Evolutionary conservation across 768 basidiomycete genomes (phyloP), one percentile per base, ranked within the genome.

Genomic region (Melanogaster broomeanus): DNA sequence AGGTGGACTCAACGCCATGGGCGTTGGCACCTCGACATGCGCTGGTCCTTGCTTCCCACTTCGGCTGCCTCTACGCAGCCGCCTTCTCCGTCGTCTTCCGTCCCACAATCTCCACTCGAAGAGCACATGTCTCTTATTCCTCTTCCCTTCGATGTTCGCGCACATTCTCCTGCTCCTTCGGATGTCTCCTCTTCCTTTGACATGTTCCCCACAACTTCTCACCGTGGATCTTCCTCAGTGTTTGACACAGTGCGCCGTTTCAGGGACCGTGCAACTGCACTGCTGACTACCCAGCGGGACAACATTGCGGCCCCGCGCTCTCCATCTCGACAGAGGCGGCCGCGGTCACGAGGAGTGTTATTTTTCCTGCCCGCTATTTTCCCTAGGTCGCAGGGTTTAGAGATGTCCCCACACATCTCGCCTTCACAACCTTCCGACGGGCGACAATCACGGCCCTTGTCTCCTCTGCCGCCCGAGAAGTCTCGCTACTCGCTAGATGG

Each of bases 301-400:
- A 46, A 61, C 40, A 69, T 71, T 27, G 68, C 73, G 18, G 56
- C 67, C 3, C 74, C 78, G 1, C 75, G 80, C 25, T 77, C 79
- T 2, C 77, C 81, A 37, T 61, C 77, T 40, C 78, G 80, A 42
- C 67, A 74, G 41, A 70, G 80, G 49, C 69, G 68, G 21, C 74
- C 80, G 50, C 73, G 74, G 50, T 78, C 78, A 42, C 78, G 83
- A 35, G 84, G 87, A 30, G 81, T 89, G 35, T 69, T 91, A 43
- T 91, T 88, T 71, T 90, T 91, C 76, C 77, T 93, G 44, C 90
- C 90, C 19, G 87, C 89, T 30, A 84, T 90, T 59, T 87, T 91
- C 65, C 77, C 87, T 4, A 74, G 81, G 10, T 65, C 71, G 13
- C 68, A 66, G 39, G 60, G 55, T 42, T 50, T 64, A 25, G 71